These are phyloP conservation scores for Pleurotus platypus DNA, from an alignment of 768 basidiomycete species.

Conservation along the genomic window DNA sequence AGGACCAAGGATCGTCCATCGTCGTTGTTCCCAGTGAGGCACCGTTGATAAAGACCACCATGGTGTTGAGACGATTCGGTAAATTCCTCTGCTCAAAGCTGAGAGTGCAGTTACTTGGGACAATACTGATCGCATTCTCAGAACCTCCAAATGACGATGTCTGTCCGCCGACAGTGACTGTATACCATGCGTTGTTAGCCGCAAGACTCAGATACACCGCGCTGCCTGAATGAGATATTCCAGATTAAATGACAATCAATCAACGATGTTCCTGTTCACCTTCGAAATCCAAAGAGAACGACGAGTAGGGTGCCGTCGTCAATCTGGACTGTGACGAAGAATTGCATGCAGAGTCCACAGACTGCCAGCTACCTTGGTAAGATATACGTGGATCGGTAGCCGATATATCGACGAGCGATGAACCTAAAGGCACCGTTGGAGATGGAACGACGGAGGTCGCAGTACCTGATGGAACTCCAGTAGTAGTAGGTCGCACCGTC, in stretches of 20 bases:
- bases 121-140: neutral
- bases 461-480: neutral
- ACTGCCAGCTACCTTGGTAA: neutral
- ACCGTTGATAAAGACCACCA: neutral
- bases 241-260: neutral
- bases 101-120: conserved; percentile 3
- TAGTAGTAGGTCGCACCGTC: neutral
- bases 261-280: neutral
- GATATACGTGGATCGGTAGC: neutral
- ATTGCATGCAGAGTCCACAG: neutral
- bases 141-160: neutral
- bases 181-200: conserved; percentile 3
- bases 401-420: neutral
- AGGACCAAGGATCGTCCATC: neutral
- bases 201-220: conserved; percentile 1
- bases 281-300: neutral
- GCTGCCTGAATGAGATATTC: neutral
- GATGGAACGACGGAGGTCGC: neutral
- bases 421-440: neutral
- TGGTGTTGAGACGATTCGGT: neutral
- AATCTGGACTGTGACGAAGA: neutral
- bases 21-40: neutral
- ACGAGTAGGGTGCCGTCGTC: neutral
- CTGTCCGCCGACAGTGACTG: neutral
- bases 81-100: neutral